Conservation (phyloP, 345 rosid genomes). For the thale cress (Arabidopsis thaliana) region DNA sequence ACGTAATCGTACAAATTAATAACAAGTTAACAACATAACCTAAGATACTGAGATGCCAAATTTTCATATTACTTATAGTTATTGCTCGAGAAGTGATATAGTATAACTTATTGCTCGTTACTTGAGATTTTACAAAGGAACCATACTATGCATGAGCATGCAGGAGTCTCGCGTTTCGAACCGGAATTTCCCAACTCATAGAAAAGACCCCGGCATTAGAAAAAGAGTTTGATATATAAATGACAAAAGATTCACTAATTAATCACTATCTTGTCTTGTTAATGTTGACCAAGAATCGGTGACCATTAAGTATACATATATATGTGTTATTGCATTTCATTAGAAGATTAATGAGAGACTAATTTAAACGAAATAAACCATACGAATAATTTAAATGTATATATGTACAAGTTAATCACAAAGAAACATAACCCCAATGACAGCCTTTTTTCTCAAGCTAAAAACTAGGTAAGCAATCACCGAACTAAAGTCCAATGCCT, state of each 20-base stretch:
- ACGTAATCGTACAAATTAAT: no score
- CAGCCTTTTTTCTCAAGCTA: slow-evolving; percentile 14
- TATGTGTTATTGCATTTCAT: background rate
- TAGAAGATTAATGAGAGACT: background rate
- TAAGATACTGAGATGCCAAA: background rate
- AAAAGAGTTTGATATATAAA: slow-evolving; percentile 2
- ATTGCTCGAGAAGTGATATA: background rate
- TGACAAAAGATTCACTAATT: background rate
- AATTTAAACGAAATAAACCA: background rate
- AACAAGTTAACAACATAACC: background rate
- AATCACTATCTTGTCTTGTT: background rate
- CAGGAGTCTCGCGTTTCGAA: background rate
- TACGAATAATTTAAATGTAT: background rate
- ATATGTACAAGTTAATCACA: slow-evolving; percentile 39
- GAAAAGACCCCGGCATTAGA: background rate
- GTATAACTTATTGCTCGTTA: background rate
- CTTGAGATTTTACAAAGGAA: background rate
- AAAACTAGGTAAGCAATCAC: slow-evolving; percentile 38
- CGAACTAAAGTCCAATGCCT: slow-evolving; percentile 35
- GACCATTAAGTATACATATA: background rate
- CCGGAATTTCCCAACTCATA: background rate
- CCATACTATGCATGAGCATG: slow-evolving; percentile 1
- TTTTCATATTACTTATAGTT: background rate
- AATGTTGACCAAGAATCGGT: slow-evolving; percentile 2
- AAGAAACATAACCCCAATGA: slow-evolving; percentile 21